Evolutionary conservation across 2,329 filamentous ascomycete species (phyloP).

Genomic region (Arthrinium puccinioides): DNA sequence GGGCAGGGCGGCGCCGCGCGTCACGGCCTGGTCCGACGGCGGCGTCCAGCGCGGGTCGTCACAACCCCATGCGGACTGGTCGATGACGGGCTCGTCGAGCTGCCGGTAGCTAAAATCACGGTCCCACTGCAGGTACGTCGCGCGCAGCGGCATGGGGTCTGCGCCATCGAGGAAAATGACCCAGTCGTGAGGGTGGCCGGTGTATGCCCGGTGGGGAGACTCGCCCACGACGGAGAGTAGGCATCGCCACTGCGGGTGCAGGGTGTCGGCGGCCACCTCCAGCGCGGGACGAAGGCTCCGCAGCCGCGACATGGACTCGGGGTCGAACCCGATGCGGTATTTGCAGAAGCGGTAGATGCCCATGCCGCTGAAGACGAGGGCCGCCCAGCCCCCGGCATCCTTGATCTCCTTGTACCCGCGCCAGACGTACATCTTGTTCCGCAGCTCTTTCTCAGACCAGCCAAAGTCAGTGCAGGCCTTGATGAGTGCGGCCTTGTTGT

Average conservation of each 20-base stretch:
- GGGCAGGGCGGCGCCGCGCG: constrained; percentile 13
- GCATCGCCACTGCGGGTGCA: constrained; percentile 46
- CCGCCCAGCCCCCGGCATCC: constrained; percentile 46
- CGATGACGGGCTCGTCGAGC: constrained; percentile 41
- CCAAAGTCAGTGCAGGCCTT: constrained; percentile 46
- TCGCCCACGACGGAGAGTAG: constrained; percentile 39
- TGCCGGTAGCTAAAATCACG: constrained; percentile 39
- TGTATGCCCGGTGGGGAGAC: constrained; percentile 29
- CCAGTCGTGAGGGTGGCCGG: constrained; percentile 44
- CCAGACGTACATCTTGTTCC: constrained; percentile 44
- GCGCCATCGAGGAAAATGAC: constrained; percentile 35
- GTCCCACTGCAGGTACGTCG: constrained; percentile 40
- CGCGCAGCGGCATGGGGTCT: constrained; percentile 31
- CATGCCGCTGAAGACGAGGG: constrained; percentile 49
- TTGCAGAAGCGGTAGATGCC: constrained; percentile 55
- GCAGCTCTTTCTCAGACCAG: constrained; percentile 50
- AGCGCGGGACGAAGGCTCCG: constrained; percentile 35
- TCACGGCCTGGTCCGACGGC: constrained; percentile 11
- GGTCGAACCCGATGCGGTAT: constrained; percentile 46
- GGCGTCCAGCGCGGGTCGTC: constrained; percentile 40
- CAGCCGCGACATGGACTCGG: constrained; percentile 40
- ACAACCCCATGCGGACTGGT: constrained; percentile 38
- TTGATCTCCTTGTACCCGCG: constrained; percentile 53
- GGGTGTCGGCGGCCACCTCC: constrained; percentile 45
- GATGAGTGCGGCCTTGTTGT: constrained; percentile 42